Base-by-base conservation (phyloP, 345 rosid genomes). In the Rhodomyrtus tomentosa region DNA sequence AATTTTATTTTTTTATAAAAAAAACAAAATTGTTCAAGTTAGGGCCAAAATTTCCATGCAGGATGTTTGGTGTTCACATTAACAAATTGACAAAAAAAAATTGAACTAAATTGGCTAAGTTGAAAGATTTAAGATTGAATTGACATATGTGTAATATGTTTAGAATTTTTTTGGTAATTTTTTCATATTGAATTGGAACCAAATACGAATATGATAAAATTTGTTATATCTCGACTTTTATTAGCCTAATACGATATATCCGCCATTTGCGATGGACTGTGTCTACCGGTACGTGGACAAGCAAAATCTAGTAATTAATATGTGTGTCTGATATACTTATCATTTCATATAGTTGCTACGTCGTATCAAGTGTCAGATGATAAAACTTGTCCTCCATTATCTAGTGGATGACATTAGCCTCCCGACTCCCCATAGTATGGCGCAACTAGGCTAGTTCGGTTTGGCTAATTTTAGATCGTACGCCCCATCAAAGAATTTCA, bases 31-130 rank as follows among this genome's bases (percentile, higher is more conserved):
- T 49, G 13, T 49, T 49, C 14, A 49, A 49, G 50, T 10, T 4
- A 49, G 0, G 3, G 13, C 0, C 8, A 4, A 49, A 49, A 49
- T 49, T 49, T 2, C 8, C 14, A 49, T 2, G 14, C 14, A 49
- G 0, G 13, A 49, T 49, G 3, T 49, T 8, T 1, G 3, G 0
- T 3, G 1, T 49, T 2, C 13, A 49, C 4, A 49, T 49, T 49
- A 13, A 9, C 13, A 48, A 10, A 48, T 48, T 48, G 50, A 2
- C 50, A 48, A 48, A 48, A 48, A 48, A 48, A 48, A 48, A 48
- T 48, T 48, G 13, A 48, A 48, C 13, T 48, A 48, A 48, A 48
- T 48, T 48, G 50, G 3, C 9, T 10, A 48, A 48, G 50, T 48
- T 48, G 50, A 49, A 49, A 49, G 14, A 49, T 49, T 49, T 49